Base-by-base conservation (phyloP, 2,329 filamentous ascomycete genomes). In the Nemania sp. region DNA sequence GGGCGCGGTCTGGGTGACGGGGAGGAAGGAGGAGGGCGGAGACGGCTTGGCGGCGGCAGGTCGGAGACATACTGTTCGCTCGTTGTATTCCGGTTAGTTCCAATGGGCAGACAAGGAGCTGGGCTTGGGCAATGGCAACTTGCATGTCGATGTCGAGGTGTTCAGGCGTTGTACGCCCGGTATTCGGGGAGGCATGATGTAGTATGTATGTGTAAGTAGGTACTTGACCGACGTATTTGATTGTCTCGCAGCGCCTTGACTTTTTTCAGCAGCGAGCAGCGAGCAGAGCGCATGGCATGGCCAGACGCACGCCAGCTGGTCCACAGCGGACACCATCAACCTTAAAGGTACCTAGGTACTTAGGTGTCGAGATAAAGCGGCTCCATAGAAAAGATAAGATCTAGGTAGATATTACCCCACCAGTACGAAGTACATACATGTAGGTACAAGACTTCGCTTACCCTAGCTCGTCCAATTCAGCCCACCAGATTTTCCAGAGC, bases 131-230 rank as follows among this genome's bases (percentile, higher is more conserved):
- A 29, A 29, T 65, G 52, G 50, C 15, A 12, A 39, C 84, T 76
- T 80, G 91, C 89, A 78, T 68, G 81, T 84, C 59, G 89, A 78
- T 68, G 81, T 84, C 59, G 89, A 75, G 32, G 79, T 80, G 73
- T 83, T 83, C 54, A 89, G 77, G 74, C 85, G 82, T 75, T 84
- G 81, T 60, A 86, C 80, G 71, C 81, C 74, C 68, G 83, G 78
- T 81, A 90, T 78, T 80, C 87, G 87, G 59, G 86, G 88, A 72
- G 88, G 84, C 89, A 91, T 91, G 68, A 68, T 80, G 77, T 29
- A 29, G n/a, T 29, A 29, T 29, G 25, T 54, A 35, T 63, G 50
- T 54, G 43, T 50, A 48, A 35, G 25, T 39, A n/a, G n/a, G n/a
- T n/a, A n/a, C 15, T 39, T 13, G 48, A 45, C 50, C 48, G 47